Evolutionary conservation across 2,329 filamentous ascomycete genomes (phyloP).

Genomic region (Plenodomus lindquistii): DNA sequence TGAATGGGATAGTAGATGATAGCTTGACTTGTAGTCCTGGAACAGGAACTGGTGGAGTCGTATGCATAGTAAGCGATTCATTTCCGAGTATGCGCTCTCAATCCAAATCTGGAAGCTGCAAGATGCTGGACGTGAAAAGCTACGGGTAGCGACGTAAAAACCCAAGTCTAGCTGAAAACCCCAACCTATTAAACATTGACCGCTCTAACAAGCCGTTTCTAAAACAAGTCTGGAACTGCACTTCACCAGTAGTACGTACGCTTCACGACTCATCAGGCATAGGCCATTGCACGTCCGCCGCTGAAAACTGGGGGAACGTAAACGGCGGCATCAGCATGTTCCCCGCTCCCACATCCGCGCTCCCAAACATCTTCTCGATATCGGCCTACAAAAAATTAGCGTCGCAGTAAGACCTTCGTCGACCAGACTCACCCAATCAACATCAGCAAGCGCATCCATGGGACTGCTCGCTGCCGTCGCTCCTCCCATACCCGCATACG

Average conservation of each 20-base stretch:
- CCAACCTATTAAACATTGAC: no score
- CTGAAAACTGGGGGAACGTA: slow-evolving; percentile 37
- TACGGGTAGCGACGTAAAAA: no score
- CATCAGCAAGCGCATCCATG: slow-evolving; percentile 50
- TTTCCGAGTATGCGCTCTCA: no score
- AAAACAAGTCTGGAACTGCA: no score
- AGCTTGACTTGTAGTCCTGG: no score
- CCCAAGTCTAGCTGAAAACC: no score
- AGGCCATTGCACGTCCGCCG: slow-evolving; percentile 28
- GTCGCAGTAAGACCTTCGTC: neutral
- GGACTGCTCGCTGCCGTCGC: slow-evolving; percentile 19
- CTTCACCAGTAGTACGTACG: neutral
- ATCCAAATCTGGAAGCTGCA: no score
- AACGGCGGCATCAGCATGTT: slow-evolving; percentile 42
- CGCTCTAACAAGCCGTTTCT: no score
- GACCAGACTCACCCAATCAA: slow-evolving; percentile 66
- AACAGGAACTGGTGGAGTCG: no score
- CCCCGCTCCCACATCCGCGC: slow-evolving; percentile 29
- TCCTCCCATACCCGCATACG: slow-evolving; percentile 1
- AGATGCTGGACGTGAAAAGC: no score
- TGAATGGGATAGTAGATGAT: slow-evolving; percentile 8
- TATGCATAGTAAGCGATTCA: no score
- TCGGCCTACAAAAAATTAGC: slow-evolving; percentile 45
- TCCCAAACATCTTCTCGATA: slow-evolving; percentile 51
- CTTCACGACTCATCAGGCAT: neutral